A percentile compares a stretch with the other conserved stretches of the same genome.
Conservation (phyloP, 441 rosid species). For the Euphorbia schlechtendalii region DNA sequence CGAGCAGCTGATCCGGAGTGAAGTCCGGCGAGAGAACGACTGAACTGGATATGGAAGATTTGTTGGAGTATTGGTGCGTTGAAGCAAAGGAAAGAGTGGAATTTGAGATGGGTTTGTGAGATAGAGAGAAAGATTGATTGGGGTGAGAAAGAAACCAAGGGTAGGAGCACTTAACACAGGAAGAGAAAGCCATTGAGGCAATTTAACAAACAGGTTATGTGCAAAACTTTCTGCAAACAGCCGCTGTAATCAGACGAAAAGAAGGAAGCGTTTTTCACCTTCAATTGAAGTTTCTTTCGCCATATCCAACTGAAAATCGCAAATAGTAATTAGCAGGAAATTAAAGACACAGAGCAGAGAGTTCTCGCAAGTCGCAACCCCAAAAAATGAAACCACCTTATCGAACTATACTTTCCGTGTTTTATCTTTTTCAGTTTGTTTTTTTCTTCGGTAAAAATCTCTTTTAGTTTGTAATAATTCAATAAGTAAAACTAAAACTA, state of each 20-base stretch:
- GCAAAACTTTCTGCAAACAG: neutral
- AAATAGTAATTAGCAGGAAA: too few species aligned
- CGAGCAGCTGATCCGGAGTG: slow-evolving; percentile 65
- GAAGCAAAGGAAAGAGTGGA: slow-evolving; percentile 35
- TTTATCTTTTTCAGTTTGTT: too few species aligned
- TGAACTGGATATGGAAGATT: slow-evolving; percentile 24
- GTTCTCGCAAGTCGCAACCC: too few species aligned
- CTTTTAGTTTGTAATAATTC: too few species aligned
- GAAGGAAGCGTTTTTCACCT: neutral
- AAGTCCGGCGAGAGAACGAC: slow-evolving; percentile 35
- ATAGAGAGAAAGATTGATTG: slow-evolving; percentile 22
- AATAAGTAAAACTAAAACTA: too few species aligned
- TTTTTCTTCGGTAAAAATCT: too few species aligned
- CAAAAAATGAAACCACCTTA: too few species aligned
- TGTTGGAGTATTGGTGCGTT: slow-evolving; percentile 20
- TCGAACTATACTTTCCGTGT: too few species aligned
- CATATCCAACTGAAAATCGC: too few species aligned
- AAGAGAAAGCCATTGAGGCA: slow-evolving; percentile 11
- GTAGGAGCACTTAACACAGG: slow-evolving; percentile 12
- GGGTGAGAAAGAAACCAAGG: slow-evolving; percentile 17
- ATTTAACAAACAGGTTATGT: neutral
- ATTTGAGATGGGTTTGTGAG: slow-evolving; percentile 30
- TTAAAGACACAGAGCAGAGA: too few species aligned
- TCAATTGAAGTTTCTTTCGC: too few species aligned
- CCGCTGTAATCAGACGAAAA: too few species aligned